Percentiles rank a stretch among this genome's conserved stretches.
phyloP scores from a whole-genome alignment of 2,329 filamentous ascomycete species.

The Cercospora citrullina region DNA sequence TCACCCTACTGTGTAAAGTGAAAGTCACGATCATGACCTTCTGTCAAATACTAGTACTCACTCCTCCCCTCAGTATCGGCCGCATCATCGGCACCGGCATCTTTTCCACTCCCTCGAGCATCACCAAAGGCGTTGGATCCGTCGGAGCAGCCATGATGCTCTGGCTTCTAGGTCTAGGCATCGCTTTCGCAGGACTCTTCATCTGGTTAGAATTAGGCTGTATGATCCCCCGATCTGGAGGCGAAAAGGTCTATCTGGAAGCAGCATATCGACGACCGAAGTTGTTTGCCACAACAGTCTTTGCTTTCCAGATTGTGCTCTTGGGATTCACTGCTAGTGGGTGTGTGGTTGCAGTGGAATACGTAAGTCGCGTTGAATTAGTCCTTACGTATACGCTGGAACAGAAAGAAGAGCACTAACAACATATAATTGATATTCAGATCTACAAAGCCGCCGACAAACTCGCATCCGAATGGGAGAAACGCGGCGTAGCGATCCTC shows the following conservation, averaged over 20 bases:
- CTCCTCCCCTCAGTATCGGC: conserved; percentile 5
- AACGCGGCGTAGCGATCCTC: conserved; percentile 66
- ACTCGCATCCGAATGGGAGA: conserved; percentile 58
- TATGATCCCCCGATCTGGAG: conserved; percentile 65
- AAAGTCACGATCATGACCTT: too few species aligned
- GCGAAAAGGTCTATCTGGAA: conserved; percentile 67
- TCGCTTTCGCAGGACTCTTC: conserved; percentile 55
- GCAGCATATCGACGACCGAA: conserved; percentile 65
- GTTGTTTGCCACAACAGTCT: conserved; percentile 64
- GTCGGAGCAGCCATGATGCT: conserved; percentile 63
- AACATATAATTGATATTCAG: too few species aligned
- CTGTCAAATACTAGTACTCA: neutral
- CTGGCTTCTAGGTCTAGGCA: conserved; percentile 63
- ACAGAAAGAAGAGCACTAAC: too few species aligned
- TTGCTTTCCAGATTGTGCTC: conserved; percentile 63
- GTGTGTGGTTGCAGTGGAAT: conserved; percentile 59
- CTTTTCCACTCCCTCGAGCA: conserved; percentile 17
- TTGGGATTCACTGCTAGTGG: conserved; percentile 68
- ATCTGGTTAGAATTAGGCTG: conserved; percentile 64
- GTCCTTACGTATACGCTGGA: too few species aligned
- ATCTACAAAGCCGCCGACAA: conserved; percentile 47
- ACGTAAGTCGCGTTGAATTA: conserved; percentile 35
- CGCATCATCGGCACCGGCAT: conserved; percentile 23
- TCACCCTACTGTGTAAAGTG: neutral
- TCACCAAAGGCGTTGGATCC: conserved; percentile 52